Base-by-base conservation (phyloP, 108 stramenopile species). In the Conticribra guillardii region DNA sequence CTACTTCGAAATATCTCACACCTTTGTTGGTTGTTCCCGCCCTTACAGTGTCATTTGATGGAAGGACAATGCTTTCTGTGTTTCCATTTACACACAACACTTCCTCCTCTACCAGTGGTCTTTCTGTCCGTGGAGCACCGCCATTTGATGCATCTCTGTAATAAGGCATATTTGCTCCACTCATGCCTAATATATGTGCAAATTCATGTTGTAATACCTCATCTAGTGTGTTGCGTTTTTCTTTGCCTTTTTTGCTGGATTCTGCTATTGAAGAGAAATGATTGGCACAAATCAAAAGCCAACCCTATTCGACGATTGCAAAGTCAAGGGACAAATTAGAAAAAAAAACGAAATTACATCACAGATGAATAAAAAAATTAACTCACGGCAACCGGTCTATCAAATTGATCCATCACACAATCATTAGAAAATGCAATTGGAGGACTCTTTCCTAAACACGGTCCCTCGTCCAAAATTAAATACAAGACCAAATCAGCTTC, bases 201-300 rank as follows among this genome's bases (percentile, higher is more conserved):
- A 54, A 41, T 45, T 71, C 69, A 60, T 71, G 69, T 44, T 61
- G 69, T 31, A 71, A 48, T 41, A 71, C 69, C 47, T 71, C 69
- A 60, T 71, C 50, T 44, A 71, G 30, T 51, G 59, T 71, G 50
- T 60, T 58, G 21, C 51, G 59, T 41, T 61, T 51, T 0, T 34
- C 27, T 15, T 5, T 26, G 15, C 58, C 58, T 3, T 52, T 32
- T 8, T 9, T 60, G 34, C 17, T 28, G 47, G 30, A 19, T 26
- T n/a, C 17, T 18, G 46, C 17, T 28, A 63, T 49, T 4, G 62
- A 47, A 24, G 27, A 28, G 18, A 63, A 63, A 28, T 28, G 18
- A 7, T 26, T 27, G n/a, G 62, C 46, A 24, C 62, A 63, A 19
- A 63, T 7, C 21, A 63, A 23, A n/a, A 63, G 11, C 62, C 62